Conservation (phyloP, 257 asterid genomes). For the Solanum megistacrolobum region DNA sequence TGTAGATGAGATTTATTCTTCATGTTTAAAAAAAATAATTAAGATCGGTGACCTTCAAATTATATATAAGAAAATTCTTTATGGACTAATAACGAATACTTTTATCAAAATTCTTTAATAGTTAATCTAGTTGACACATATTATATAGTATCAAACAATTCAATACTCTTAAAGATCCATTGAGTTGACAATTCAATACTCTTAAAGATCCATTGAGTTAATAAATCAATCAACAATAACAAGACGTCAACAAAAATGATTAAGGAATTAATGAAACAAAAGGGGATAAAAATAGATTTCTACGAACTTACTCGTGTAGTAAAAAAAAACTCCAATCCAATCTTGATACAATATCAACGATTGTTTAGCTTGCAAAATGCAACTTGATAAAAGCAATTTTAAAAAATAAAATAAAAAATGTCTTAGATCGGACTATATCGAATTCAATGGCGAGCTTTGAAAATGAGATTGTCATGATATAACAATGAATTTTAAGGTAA, state of each 20-base stretch:
- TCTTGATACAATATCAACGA: neutral
- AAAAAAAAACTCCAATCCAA: neutral
- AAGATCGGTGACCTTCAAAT: rapidly evolving
- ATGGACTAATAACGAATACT: neutral
- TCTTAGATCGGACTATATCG: rapidly evolving
- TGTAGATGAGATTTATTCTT: neutral
- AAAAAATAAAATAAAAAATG: too few species aligned
- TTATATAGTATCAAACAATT: neutral
- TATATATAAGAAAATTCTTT: neutral
- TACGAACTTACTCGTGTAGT: neutral
- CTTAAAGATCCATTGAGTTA: neutral
- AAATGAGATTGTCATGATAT: too few species aligned
- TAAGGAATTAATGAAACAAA: neutral
- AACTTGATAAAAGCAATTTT: neutral
- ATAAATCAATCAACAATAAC: neutral
- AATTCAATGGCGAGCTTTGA: neutral
- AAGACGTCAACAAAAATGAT: neutral
- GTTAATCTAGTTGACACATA: neutral
- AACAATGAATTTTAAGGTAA: too few species aligned
- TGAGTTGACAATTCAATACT: neutral
- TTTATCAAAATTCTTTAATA: neutral
- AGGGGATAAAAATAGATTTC: neutral
- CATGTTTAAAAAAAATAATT: neutral
- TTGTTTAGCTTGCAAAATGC: neutral
- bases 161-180: neutral